Base-by-base conservation (phyloP, 1,284 basidiomycete genomes). In the Malassezia pachydermatis region DNA sequence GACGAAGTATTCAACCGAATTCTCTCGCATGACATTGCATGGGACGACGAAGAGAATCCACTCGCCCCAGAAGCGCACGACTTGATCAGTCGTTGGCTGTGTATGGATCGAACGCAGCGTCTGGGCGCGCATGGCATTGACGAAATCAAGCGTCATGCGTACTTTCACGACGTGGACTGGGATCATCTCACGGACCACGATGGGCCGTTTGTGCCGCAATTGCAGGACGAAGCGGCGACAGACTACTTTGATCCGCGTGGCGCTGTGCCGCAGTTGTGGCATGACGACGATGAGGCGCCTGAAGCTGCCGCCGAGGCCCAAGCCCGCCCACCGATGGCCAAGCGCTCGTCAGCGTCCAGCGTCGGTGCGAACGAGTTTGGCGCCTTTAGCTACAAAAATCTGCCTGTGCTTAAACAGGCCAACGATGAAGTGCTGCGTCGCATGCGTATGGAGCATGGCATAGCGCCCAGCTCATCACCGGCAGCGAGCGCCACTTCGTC, bases 1-100 rank as follows among this genome's bases (percentile, higher is more conserved):
- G 88, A 95, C 72, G 88, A 87, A 74, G 90, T 99, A 4, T 98
- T 98, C 66, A 90, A 96, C 75, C 98, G 96, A 71, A 95, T 98
- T 64, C 78, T 98, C 14, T 95, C 90, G n/a, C 83, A 90, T 11
- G 82, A 86, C 33, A 81, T 98, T 67, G 83, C 92, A 57, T 99
- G 90, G 90, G 89, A 94, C 40, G 84, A 80, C 76, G 23, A 25
- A 5, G 76, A 90, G 24, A 88, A 95, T 49, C n/a, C n/a, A n/a
- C 80, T 87, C 57, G 86, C 88, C 6, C 78, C 80, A 2, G 87
- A 90, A 64, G 87, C 87, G 14, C 81, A 81, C 42, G 86, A 96
- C 73, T 84, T 99, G 64, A 95, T 98, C 81, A 80, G 84, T 65
- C 77, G 82, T 19, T 78, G 98, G 29, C 78, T 98, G 79, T 84